A percentile compares a stretch with the other conserved stretches of the same genome.
Evolutionary conservation across 2,329 filamentous ascomycete genomes (phyloP).

Genomic region (Neofusicoccum sp.): DNA sequence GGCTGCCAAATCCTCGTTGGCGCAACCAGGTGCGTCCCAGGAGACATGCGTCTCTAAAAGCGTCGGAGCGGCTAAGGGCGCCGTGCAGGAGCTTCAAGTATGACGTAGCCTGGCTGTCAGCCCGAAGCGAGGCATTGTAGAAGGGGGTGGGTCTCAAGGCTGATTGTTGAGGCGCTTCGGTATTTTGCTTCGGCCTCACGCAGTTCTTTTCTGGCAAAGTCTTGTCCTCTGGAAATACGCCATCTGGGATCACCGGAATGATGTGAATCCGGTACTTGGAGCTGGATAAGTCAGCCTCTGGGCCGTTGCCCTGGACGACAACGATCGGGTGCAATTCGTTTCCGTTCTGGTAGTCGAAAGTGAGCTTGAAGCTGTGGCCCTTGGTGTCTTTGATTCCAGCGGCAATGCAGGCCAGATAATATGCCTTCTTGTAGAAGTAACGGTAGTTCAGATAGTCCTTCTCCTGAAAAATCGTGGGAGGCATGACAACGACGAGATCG

Average conservation of each 20-base stretch:
- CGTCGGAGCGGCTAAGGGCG: constrained; percentile 65
- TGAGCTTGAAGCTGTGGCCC: constrained; percentile 54
- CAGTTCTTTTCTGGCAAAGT: constrained; percentile 68
- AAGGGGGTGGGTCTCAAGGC: constrained; percentile 64
- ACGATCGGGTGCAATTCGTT: constrained; percentile 74
- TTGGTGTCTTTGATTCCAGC: constrained; percentile 63
- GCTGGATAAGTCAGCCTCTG: constrained; percentile 37
- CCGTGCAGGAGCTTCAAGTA: constrained; percentile 75
- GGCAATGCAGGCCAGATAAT: constrained; percentile 81
- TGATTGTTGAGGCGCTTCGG: constrained; percentile 34
- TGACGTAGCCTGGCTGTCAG: constrained; percentile 68
- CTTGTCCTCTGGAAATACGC: constrained; percentile 69
- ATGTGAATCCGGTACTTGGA: constrained; percentile 61
- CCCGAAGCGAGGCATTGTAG: constrained; percentile 83
- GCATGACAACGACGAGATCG: constrained; percentile 88
- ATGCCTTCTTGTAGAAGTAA: constrained; percentile 92
- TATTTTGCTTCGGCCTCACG: constrained; percentile 57
- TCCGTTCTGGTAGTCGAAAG: constrained; percentile 67
- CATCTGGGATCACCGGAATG: constrained; percentile 69
- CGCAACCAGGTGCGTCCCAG: constrained; percentile 86
- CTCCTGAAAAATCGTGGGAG: constrained; percentile 73
- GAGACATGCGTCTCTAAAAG: constrained; percentile 79
- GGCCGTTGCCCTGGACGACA: constrained; percentile 41
- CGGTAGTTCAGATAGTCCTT: constrained; percentile 93
- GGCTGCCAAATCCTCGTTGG: constrained; percentile 75